Base-by-base conservation (phyloP, 371 early-diverging fungal species). In the Coemansia sp. region DNA sequence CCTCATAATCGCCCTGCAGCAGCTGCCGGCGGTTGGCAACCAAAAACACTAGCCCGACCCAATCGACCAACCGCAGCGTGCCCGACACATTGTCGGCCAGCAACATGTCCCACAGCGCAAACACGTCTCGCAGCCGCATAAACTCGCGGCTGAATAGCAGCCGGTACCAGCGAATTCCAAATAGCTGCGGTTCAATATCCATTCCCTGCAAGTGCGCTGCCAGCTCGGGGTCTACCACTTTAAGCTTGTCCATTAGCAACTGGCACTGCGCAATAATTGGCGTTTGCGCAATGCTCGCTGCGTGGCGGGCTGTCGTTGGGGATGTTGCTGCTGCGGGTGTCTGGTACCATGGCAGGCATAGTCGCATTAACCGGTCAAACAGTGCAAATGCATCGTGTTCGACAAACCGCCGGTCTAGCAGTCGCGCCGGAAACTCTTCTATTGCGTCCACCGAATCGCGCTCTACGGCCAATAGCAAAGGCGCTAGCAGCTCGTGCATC, bases 401-500 rank as follows among this genome's bases (percentile, higher is more conserved):
- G 9, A 94, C 78, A 66, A 79, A 92, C 4, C 77, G 65, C 10
- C 82, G 47, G 50, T 87, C 85, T 68, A 89, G 63, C 1, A 82
- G 58, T 4, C 11, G 20, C 11, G 30, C 43, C 38, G 35, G 31
- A 26, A 16, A 49, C 14, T 6, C 50, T 31, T 31, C 34, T 2
- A 2, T 34, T 5, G 36, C 39, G 43, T 70, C 68, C 34, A 83
- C 52, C 41, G 79, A 73, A 58, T 95, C 95, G 9, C 72, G 49
- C 16, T 90, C 82, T 13, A 95, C 83, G 0, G 88, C 87, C 81
- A 86, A 81, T 38, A 92, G 84, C 5, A 95, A 76, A 9, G 93
- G 93, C 0, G 94, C 96, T 34, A 93, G 75, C 32, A 96, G 70
- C 71, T 96, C 96, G 77, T 96, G 96, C 96, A 96, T 96, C n/a